phyloP scores from a whole-genome alignment of 2,329 filamentous ascomycete species.

The Penicillium sp. region DNA sequence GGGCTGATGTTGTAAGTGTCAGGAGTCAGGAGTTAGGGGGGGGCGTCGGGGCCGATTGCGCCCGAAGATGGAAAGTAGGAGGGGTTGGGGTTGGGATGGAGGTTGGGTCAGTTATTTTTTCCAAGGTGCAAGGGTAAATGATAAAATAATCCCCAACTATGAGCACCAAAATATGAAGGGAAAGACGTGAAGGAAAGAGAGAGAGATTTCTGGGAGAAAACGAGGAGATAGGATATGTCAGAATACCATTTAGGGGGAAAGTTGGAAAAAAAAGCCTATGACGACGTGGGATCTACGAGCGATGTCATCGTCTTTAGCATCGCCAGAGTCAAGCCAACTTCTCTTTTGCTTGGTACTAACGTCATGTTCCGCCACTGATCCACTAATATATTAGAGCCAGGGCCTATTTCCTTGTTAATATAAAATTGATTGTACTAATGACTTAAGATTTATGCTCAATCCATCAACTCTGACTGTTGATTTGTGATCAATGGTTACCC shows the following conservation, averaged over 20 bases:
- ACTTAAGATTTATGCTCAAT: neutral
- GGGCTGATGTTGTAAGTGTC: neutral
- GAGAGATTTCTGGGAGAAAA: neutral
- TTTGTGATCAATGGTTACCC: neutral
- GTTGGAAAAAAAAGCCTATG: conserved; percentile 8
- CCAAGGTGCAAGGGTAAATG: neutral
- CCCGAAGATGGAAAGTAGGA: neutral
- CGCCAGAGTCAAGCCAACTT: neutral
- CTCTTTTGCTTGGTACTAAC: neutral
- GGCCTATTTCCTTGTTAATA: neutral
- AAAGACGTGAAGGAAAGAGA: conserved; percentile 6
- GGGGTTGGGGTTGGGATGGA: neutral
- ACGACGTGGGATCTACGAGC: conserved; percentile 3
- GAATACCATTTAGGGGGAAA: neutral
- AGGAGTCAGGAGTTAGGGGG: neutral
- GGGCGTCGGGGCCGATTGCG: conserved; percentile 1
- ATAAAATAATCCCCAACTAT: conserved; percentile 6
- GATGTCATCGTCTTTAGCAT: conserved; percentile 8
- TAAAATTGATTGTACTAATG: neutral
- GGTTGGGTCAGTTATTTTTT: neutral
- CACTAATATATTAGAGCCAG: neutral
- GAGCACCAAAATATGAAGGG: neutral
- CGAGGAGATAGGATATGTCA: neutral
- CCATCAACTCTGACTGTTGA: neutral
- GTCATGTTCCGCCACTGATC: conserved; percentile 4